Conservation (phyloP, 768 basidiomycete genomes). For the Lentinus brumalis region DNA sequence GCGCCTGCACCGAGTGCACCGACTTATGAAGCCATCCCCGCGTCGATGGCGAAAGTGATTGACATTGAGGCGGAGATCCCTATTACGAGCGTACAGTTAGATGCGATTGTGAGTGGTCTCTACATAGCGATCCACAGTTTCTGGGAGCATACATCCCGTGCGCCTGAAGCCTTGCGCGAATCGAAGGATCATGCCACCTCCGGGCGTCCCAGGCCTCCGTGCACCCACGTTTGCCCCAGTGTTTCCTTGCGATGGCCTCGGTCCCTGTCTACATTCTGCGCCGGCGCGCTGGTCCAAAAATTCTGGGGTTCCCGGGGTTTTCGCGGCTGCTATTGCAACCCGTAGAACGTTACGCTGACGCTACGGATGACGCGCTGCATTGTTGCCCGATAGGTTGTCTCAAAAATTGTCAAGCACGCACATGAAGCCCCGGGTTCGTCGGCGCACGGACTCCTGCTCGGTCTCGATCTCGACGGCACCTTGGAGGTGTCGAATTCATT, state of each 20-base stretch:
- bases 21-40: slow-evolving; percentile 84
- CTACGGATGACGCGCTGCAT: slow-evolving; percentile 1
- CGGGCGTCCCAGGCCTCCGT: slow-evolving; percentile 9
- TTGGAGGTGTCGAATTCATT: slow-evolving; percentile 93
- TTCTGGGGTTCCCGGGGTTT: slow-evolving; percentile 7
- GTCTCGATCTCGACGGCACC: slow-evolving; percentile 88
- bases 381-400: slow-evolving; percentile 65
- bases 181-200: slow-evolving; percentile 9
- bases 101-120: slow-evolving; percentile 69
- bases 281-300: not conserved
- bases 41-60: slow-evolving; percentile 90
- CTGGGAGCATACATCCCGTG: not conserved
- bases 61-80: slow-evolving; percentile 93
- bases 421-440: slow-evolving; percentile 73
- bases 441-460: slow-evolving; percentile 84
- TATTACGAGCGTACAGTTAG: slow-evolving; percentile 77
- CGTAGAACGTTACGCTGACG: not conserved
- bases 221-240: slow-evolving; percentile 7
- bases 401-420: slow-evolving; percentile 93
- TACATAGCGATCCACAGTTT: not conserved
- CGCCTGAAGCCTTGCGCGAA: slow-evolving; percentile 2
- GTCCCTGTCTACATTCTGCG: slow-evolving; percentile 6
- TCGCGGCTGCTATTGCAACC: not conserved
- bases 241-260: not conserved
- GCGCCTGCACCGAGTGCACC: slow-evolving; percentile 64